A percentile compares a stretch with the other conserved stretches of the same genome.
phyloP scores from a whole-genome alignment of 164 flowering plant genomes.

The Dillenia suffruticosa region DNA sequence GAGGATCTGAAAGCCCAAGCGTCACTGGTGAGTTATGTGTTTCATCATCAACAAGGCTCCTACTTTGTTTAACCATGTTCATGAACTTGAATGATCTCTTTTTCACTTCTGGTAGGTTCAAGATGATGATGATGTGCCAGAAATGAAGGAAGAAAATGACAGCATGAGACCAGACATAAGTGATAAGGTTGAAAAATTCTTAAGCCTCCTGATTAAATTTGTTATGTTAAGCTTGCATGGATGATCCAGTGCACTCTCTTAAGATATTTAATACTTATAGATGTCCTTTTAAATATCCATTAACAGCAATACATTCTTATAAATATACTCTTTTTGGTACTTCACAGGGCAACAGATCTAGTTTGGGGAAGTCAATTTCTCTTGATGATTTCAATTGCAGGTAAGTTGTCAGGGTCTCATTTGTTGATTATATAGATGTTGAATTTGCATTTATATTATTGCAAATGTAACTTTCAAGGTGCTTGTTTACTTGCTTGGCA shows the following conservation, averaged over 20 bases:
- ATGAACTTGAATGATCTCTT: not conserved
- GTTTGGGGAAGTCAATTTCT: conserved; percentile 24
- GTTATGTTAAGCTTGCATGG: too few relatives aligned
- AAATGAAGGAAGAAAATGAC: conserved; percentile 53
- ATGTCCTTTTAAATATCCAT: too few relatives aligned
- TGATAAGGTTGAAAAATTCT: conserved; percentile 38
- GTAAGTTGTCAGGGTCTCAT: conserved; percentile 13
- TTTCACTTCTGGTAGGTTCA: conserved; percentile 48
- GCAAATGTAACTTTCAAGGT: not conserved
- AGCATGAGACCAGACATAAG: conserved; percentile 19
- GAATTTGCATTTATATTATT: not conserved
- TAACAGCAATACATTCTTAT: too few relatives aligned
- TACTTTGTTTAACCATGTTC: not conserved
- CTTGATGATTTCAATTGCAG: conserved; percentile 23
- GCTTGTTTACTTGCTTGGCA: too few relatives aligned
- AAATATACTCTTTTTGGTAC: too few relatives aligned
- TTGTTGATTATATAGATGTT: too few relatives aligned
- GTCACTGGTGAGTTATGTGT: conserved; percentile 53
- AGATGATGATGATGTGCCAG: conserved; percentile 71
- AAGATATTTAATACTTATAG: too few relatives aligned
- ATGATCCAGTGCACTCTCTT: too few relatives aligned
- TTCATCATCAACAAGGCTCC: conserved; percentile 1
- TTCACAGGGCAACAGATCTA: conserved; percentile 12
- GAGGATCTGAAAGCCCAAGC: conserved; percentile 96
- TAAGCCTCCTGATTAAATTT: not conserved